Conservation (phyloP, 495 filamentous ascomycete genomes). For the Halenospora varia region DNA sequence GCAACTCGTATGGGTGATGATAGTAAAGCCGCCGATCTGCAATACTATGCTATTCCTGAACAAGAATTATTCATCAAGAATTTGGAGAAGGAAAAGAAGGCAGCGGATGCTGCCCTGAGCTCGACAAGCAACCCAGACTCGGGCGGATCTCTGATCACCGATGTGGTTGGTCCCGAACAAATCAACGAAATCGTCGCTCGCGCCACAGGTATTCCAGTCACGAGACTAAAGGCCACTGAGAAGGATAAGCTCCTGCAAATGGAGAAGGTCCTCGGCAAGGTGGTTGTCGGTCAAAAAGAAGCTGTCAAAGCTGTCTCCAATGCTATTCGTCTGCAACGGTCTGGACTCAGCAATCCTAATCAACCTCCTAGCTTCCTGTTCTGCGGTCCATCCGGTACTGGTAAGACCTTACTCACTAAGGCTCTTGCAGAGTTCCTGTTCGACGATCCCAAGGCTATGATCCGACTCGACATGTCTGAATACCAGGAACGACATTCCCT, state of each 20-base stretch:
- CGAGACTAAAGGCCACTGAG: constrained; percentile 86
- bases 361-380: constrained; percentile 97
- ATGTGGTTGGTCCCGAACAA: constrained; percentile 93
- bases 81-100: constrained; percentile 76
- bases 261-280: constrained; percentile 77
- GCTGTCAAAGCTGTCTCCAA: constrained; percentile 93
- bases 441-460: constrained; percentile 96
- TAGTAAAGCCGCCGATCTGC: constrained; percentile 79
- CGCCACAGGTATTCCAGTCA: constrained; percentile 97
- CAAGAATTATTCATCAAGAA: constrained; percentile 72
- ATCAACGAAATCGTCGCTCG: constrained; percentile 98
- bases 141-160: constrained; percentile 72
- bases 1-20: constrained; percentile 83
- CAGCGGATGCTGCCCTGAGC: constrained; percentile 69
- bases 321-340: constrained; percentile 90
- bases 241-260: constrained; percentile 96
- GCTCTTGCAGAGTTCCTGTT: constrained; percentile 97
- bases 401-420: constrained; percentile 96
- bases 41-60: constrained; percentile 96
- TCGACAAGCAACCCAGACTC: constrained; percentile 49
- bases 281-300: constrained; percentile 91
- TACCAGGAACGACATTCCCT: constrained; percentile 97
- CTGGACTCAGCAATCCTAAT: constrained; percentile 90
- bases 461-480: constrained; percentile 99
- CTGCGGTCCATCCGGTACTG: constrained; percentile 95